Percentiles rank a stretch among this genome's conserved stretches.
Evolutionary conservation across 345 rosid genomes (phyloP).

Genomic region (Lagerstroemia speciosa): DNA sequence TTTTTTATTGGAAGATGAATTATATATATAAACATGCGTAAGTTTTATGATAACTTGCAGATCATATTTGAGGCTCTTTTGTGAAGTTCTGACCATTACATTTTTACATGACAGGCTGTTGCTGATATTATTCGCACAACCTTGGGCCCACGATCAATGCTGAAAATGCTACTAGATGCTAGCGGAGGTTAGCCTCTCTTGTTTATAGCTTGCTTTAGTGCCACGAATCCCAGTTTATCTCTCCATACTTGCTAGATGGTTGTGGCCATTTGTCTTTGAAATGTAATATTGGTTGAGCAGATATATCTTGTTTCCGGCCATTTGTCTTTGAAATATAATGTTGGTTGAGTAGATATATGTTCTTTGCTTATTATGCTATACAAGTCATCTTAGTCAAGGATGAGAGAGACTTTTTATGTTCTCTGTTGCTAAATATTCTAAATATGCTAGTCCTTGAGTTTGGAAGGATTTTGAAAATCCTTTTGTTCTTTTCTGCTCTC

Average conservation of each 20-base stretch:
- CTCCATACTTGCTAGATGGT: background rate
- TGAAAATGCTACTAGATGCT: slow-evolving; percentile 94
- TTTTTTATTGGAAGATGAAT: background rate
- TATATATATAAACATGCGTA: background rate
- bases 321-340: background rate
- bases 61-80: no score
- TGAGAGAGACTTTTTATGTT: background rate
- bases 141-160: slow-evolving; percentile 92
- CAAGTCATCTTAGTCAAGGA: background rate
- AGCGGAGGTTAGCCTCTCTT: slow-evolving; percentile 48
- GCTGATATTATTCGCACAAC: slow-evolving; percentile 93
- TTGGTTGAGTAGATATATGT: background rate
- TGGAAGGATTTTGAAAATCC: background rate
- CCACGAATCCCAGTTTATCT: background rate
- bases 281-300: background rate
- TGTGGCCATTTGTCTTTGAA: background rate
- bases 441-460: background rate
- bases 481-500: background rate
- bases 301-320: background rate
- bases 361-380: background rate
- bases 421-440: background rate
- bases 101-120: slow-evolving; percentile 46
- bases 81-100: background rate
- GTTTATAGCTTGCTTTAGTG: background rate
- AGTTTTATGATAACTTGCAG: no score